These are phyloP conservation scores for Rhodotorula sp. DNA, from an alignment of 1,284 basidiomycete genomes.

Conservation along the genomic window DNA sequence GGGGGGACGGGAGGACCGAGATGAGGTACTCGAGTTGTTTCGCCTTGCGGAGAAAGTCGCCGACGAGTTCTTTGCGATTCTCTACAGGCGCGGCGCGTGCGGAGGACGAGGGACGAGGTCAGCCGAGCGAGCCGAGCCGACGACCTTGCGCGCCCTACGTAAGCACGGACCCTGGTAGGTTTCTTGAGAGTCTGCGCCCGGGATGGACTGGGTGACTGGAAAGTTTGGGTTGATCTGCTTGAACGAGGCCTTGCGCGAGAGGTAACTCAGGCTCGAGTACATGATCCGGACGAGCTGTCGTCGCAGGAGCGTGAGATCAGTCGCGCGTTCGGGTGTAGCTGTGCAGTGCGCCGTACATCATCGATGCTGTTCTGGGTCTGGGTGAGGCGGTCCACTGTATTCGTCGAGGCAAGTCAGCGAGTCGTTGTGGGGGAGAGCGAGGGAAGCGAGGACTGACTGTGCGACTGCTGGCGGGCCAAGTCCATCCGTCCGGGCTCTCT, in stretches of 20 bases:
- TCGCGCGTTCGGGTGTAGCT: neutral
- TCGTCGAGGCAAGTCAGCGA: neutral
- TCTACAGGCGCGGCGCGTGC: conserved; percentile 52
- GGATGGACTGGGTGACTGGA: conserved; percentile 69
- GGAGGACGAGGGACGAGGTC: neutral
- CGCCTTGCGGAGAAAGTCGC: conserved; percentile 73
- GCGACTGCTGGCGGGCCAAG: conserved; percentile 11
- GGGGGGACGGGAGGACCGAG: conserved; percentile 66
- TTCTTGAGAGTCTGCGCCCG: conserved; percentile 69
- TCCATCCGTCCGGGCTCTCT: neutral
- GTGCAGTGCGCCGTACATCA: conserved; percentile 13
- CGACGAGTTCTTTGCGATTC: conserved; percentile 73
- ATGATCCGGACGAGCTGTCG: conserved; percentile 72
- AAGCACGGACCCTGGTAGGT: conserved; percentile 60
- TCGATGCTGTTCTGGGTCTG: conserved; percentile 39
- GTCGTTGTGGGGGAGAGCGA: neutral
- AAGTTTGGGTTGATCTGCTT: conserved; percentile 67
- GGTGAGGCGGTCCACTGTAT: conserved; percentile 40
- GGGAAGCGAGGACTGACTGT: conserved; percentile 20
- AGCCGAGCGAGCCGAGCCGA: neutral
- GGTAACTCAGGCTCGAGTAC: conserved; percentile 70
- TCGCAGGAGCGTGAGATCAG: neutral
- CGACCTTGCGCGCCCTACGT: neutral
- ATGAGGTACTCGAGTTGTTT: conserved; percentile 80
- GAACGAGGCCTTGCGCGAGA: conserved; percentile 69